Evolutionary conservation across 225 moss, liverwort and hornwort species (phyloP), one percentile per base, ranked within the genome.

Genomic region (Sphagnum tenellum): DNA sequence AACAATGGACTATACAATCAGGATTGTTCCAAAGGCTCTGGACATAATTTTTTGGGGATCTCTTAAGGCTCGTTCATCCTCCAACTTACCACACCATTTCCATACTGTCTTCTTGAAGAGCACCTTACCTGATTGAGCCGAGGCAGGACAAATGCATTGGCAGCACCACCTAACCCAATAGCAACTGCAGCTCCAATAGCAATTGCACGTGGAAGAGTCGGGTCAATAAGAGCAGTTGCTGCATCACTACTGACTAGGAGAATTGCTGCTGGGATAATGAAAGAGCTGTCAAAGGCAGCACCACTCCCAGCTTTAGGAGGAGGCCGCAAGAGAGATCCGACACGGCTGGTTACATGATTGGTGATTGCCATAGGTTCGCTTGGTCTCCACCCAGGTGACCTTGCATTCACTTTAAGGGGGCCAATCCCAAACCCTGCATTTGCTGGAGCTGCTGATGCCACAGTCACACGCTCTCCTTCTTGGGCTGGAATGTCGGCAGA

Each of bases 401-500:
- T 81, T 46, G 93, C 73, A 73, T 72, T 93, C 61, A 76, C 79
- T 51, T 87, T 83, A 0, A 98, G 69, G 54, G 93, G 93, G 50
- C 93, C 90, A 55, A 93, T 62, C 62, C 90, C 84, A 48, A 77
- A 83, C 45, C 83, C 78, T 47, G 72, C 72, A 65, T 46, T 79
- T 65, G 79, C 77, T 67, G 98, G 89, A 60, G 85, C 93, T 78
- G 98, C 93, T 60, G 89, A 77, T 45, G 87, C 66, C 51, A 98
- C 68, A 9, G 98, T 99, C 7, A 99, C 86, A 54, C 93, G 81
- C 71, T 99, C 98, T 45, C 90, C 93, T 74, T 86, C 78, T 69
- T 93, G 93, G 62, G 90, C 98, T 67, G 98, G 90, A 66, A 93
- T 87, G 64, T 91, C 98, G 48, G 72, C 84, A 71, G 89, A 90